A percentile compares a stretch with the other conserved stretches of the same genome.
phyloP scores from a whole-genome alignment of 73 alveolate genomes.

The Paramecium primaurelia region DNA sequence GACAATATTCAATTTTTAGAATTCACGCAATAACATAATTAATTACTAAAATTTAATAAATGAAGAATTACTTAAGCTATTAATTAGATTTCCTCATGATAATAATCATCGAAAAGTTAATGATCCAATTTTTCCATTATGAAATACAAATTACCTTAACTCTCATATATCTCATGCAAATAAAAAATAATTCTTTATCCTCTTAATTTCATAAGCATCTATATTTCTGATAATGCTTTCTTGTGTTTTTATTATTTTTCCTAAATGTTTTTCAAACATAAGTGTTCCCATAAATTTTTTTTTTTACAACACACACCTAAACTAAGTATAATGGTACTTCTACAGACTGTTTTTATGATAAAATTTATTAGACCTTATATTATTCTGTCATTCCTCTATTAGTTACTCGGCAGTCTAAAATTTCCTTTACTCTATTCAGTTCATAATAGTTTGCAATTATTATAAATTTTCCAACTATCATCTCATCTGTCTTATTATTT shows the following conservation, averaged over 20 bases:
- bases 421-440: neutral
- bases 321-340: neutral
- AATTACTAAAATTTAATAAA: neutral
- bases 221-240: neutral
- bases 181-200: neutral
- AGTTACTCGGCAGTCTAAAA: neutral
- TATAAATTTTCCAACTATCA: neutral
- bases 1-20: neutral
- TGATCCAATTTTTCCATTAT: neutral
- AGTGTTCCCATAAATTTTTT: neutral
- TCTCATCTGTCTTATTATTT: neutral
- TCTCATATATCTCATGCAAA: neutral
- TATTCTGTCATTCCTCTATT: neutral
- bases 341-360: neutral
- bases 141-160: no score
- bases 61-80: neutral
- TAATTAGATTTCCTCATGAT: neutral
- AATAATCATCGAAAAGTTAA: neutral
- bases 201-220: neutral
- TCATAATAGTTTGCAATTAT: neutral
- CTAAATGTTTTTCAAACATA: neutral
- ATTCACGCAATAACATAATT: neutral
- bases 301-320: neutral
- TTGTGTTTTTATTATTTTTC: no score
- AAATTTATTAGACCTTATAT: neutral